A percentile compares a stretch with the other conserved stretches of the same genome.
Evolutionary conservation across 805 yeast species (phyloP).

Genomic region (Zygoascus biomembranicola): DNA sequence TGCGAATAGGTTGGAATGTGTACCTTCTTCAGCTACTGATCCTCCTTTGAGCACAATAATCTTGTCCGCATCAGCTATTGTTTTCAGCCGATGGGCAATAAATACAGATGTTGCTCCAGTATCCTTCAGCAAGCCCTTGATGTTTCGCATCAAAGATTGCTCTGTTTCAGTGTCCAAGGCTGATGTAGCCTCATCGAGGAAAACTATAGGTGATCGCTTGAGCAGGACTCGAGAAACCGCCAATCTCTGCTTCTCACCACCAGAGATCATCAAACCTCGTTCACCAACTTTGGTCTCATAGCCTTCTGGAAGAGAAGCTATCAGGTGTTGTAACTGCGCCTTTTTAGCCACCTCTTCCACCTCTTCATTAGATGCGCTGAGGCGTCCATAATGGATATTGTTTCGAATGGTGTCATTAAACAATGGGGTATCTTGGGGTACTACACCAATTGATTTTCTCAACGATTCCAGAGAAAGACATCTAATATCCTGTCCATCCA

Average conservation of each 20-base stretch:
- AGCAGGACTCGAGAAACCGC: slow-evolving; percentile 89
- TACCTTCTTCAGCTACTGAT: slow-evolving; percentile 78
- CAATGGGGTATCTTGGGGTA: slow-evolving; percentile 95
- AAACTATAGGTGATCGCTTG: slow-evolving; percentile 80
- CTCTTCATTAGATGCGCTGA: slow-evolving; percentile 65
- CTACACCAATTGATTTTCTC: slow-evolving; percentile 74
- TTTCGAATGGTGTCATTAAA: slow-evolving; percentile 86
- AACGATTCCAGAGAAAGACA: slow-evolving; percentile 68
- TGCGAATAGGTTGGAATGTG: slow-evolving; percentile 55
- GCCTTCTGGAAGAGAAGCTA: slow-evolving; percentile 75
- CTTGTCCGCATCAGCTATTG: slow-evolving; percentile 88
- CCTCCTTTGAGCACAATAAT: slow-evolving; percentile 83
- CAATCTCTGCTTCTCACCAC: slow-evolving; percentile 95
- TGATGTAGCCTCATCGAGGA: slow-evolving; percentile 93
- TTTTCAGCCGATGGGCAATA: slow-evolving; percentile 89
- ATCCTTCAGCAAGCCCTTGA: slow-evolving; percentile 54
- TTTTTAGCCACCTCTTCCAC: slow-evolving; percentile 53
- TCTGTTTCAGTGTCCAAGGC: slow-evolving; percentile 97
- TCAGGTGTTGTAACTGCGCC: slow-evolving; percentile 60
- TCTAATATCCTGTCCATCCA: slow-evolving; percentile 84
- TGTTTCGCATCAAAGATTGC: slow-evolving; percentile 68
- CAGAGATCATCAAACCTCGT: slow-evolving; percentile 95
- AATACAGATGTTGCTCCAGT: slow-evolving; percentile 66
- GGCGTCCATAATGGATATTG: slow-evolving; percentile 78
- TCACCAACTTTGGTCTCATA: slow-evolving; percentile 86